A percentile compares a stretch with the other conserved stretches of the same genome.
Evolutionary conservation across 352 stramenopile species (phyloP).

Genomic region (Globisporangium abappressorium): DNA sequence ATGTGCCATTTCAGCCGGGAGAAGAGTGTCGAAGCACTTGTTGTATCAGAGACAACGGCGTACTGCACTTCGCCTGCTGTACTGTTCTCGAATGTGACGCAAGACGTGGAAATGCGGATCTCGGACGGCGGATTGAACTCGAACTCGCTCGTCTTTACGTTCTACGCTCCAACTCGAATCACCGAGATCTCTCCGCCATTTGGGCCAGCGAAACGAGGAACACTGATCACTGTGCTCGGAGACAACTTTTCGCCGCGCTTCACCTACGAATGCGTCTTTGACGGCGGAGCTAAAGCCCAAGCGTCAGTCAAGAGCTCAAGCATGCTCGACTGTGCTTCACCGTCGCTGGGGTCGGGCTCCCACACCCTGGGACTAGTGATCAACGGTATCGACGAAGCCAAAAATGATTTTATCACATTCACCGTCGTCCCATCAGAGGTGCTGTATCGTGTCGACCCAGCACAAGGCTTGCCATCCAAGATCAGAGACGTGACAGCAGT

Average conservation of each 20-base stretch:
- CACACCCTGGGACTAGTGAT: slow-evolving; percentile 34
- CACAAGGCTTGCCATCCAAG: slow-evolving; percentile 23
- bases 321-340: slow-evolving; percentile 25
- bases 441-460: slow-evolving; percentile 27
- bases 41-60: slow-evolving; percentile 22
- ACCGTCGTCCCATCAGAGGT: slow-evolving; percentile 31
- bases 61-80: slow-evolving; percentile 26
- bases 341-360: slow-evolving; percentile 23
- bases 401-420: slow-evolving; percentile 33
- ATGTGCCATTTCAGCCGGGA: slow-evolving; percentile 34
- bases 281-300: slow-evolving; percentile 9
- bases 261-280: slow-evolving; percentile 36
- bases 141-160: slow-evolving; percentile 19
- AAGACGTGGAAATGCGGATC: slow-evolving; percentile 32
- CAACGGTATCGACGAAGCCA: slow-evolving; percentile 14
- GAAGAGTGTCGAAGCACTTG: slow-evolving; percentile 14
- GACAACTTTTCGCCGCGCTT: slow-evolving; percentile 22
- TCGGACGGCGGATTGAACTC: slow-evolving; percentile 29
- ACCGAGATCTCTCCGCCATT: slow-evolving; percentile 21
- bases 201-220: slow-evolving; percentile 32
- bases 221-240: slow-evolving; percentile 22
- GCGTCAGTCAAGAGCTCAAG: slow-evolving; percentile 10
- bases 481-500: slow-evolving; percentile 22
- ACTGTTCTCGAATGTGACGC: background rate
- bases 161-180: slow-evolving; percentile 21